Base-by-base conservation (phyloP, 75 land plant species). In the Chamaecyparis obtusa region DNA sequence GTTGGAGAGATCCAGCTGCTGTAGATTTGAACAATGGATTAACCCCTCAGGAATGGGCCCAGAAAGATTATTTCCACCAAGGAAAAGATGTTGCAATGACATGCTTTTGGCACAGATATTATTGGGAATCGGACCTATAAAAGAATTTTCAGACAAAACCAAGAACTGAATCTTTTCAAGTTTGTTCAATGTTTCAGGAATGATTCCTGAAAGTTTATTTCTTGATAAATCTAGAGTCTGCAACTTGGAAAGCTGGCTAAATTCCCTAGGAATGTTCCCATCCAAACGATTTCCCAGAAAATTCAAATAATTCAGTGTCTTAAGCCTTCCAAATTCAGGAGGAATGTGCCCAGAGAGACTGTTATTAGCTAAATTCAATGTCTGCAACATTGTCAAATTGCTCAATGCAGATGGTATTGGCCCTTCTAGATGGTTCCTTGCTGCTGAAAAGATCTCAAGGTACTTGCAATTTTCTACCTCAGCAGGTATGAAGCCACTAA, bases 21-120 rank as follows among this genome's bases (percentile, higher is more conserved):
- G 89, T 85, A 96, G 81, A 2, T 91, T 24, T 72, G 55, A 78
- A 81, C 95, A 94, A n/a, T 83, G 49, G 30, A 82, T 80, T n/a
- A 94, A 41, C 16, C 86, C 91, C 35, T 35, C 78, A 1, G 99
- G 98, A 56, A 97, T 96, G 15, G 86, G 36, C 1, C 99, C 99
- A 5, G 90, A 87, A 44, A 97, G 83, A 35, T 92, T 86, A 77
- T 86, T 94, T 27, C 91, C 87, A 43, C 95, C 82, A 32, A 97
- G 87, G 14, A 86, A 30, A 89, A 97, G 89, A 75, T 93, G 90
- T 87, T 89, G 83, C 87, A 92, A 90, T 46, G 86, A 88, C 9
- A 90, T 91, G 32, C 90, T 78, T 39, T 91, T 90, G 19, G 89
- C 81, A 46, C 99, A 97, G n/a, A 96, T 57, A 32, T 88, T 90